These are phyloP conservation scores for Candida ipomoeae DNA, from an alignment of 805 yeast genomes.

Conservation along the genomic window DNA sequence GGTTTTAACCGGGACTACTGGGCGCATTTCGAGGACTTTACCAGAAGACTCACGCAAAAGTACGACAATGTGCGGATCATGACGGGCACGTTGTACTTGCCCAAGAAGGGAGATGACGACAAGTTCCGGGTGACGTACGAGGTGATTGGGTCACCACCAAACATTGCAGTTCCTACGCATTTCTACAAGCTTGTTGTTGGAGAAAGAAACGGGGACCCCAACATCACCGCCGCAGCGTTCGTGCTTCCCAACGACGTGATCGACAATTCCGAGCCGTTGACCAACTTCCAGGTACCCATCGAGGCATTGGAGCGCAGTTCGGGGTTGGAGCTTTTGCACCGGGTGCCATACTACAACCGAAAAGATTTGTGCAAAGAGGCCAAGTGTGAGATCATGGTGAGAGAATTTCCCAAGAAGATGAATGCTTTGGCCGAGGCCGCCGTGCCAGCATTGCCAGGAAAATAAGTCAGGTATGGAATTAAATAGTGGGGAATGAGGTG, in stretches of 20 bases:
- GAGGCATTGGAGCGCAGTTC: constrained; percentile 85
- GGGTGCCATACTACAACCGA: constrained; percentile 53
- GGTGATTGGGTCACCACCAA: constrained; percentile 95
- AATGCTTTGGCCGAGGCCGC: constrained; percentile 9
- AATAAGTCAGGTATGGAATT: neutral
- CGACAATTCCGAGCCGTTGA: constrained; percentile 64
- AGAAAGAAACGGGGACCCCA: constrained; percentile 47
- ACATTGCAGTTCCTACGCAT: constrained; percentile 95
- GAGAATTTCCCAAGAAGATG: constrained; percentile 64
- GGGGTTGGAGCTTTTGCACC: constrained; percentile 76
- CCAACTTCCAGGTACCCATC: constrained; percentile 78
- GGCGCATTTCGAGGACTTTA: constrained; percentile 94
- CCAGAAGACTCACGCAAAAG: constrained; percentile 66
- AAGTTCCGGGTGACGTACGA: constrained; percentile 83
- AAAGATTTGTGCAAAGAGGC: constrained; percentile 76
- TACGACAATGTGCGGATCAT: constrained; percentile 78
- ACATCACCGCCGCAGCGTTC: constrained; percentile 82
- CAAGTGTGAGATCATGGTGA: constrained; percentile 70
- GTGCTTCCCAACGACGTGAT: constrained; percentile 88
- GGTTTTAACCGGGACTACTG: constrained; percentile 96
- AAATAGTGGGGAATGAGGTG: no score
- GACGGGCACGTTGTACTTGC: constrained; percentile 92
- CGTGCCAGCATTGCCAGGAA: constrained; percentile 2
- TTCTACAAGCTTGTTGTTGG: constrained; percentile 89
- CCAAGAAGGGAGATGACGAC: constrained; percentile 75